Evolutionary conservation across 495 filamentous ascomycete genomes (phyloP).

Genomic region (Cetradonia linearis): DNA sequence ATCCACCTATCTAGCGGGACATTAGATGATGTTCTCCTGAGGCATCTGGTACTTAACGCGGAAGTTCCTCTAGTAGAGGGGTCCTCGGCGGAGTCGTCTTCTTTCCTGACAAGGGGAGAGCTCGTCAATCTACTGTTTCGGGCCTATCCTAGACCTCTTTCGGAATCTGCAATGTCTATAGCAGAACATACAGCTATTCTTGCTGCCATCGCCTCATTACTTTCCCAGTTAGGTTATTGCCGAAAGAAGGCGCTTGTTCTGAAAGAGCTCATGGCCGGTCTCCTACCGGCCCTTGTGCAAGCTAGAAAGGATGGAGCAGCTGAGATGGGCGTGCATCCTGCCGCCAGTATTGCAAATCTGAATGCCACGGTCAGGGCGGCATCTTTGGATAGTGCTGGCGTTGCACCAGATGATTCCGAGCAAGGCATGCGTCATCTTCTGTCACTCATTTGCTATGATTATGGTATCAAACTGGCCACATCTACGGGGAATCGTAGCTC

Average conservation of each 20-base stretch:
- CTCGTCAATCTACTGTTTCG: slow-evolving; percentile 61
- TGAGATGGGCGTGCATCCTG: slow-evolving; percentile 89
- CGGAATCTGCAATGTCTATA: slow-evolving; percentile 45
- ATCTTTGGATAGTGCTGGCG: not conserved
- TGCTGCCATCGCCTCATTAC: slow-evolving; percentile 73
- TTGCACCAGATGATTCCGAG: slow-evolving; percentile 11
- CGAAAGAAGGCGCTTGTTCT: slow-evolving; percentile 82
- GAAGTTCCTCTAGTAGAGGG: slow-evolving; percentile 30
- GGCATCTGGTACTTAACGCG: slow-evolving; percentile 54
- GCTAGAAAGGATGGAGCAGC: slow-evolving; percentile 87
- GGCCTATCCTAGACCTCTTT: slow-evolving; percentile 53
- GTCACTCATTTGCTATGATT: slow-evolving; percentile 22
- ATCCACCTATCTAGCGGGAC: slow-evolving; percentile 58
- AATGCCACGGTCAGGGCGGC: slow-evolving; percentile 13
- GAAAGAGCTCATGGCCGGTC: slow-evolving; percentile 68
- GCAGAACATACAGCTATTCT: slow-evolving; percentile 68
- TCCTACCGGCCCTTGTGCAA: slow-evolving; percentile 80
- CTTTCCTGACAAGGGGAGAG: slow-evolving; percentile 47
- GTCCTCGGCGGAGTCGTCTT: slow-evolving; percentile 32
- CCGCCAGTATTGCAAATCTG: slow-evolving; percentile 65
- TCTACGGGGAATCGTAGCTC: not conserved
- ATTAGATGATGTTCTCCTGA: slow-evolving; percentile 55
- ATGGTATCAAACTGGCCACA: slow-evolving; percentile 20
- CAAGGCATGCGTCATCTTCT: slow-evolving; percentile 25
- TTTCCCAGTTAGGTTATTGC: slow-evolving; percentile 63